Base-by-base conservation (phyloP, 306 rosid species). In the Boehmeria nivea region DNA sequence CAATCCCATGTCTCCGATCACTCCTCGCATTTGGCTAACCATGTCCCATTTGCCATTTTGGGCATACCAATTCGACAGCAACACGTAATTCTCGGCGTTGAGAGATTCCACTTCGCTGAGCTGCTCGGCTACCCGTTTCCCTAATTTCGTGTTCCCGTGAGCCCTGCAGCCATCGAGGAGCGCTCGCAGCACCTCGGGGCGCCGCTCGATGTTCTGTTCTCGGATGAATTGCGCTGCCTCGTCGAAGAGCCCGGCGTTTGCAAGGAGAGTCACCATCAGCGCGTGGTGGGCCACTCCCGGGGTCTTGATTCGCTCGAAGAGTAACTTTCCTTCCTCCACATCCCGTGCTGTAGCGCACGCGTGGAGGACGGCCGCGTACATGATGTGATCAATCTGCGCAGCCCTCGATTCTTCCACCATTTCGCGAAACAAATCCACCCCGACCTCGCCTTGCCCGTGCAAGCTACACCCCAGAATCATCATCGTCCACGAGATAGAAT, bases 81-180 rank as follows among this genome's bases (percentile, higher is more conserved):
- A 37, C 50, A 80, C 75, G 50, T 80, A 83, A 66, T 86, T 83
- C 13, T 78, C 80, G 0, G 88, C 77, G 63, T 78, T 80, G 26
- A 78, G 78, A 71, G 83, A 81, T 21, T 86, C 95, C 62, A 76
- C 51, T 33, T 83, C 85, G 40, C 83, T 78, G 31, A 83, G 87
- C 67, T 66, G 75, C 68, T 83, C 86, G 25, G 68, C 60, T 22
- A 83, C 72, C 37, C 49, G 68, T 72, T 65, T 78, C 12, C 88
- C 95, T 16, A 76, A 46, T 28, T 20, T 15, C 9, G 27, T 13
- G 23, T 72, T 71, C 39, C 21, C 68, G 74, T 71, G 82, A 53
- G 76, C 76, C 68, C 91, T 73, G 66, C 78, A 86, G 43, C 95
- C 90, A 60, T 83, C 80, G 8, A 80, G 82, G 55, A 80, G 40